These are phyloP conservation scores for Dioscorea zingiberensis DNA, from an alignment of 106 monocot species.

Conservation along the genomic window DNA sequence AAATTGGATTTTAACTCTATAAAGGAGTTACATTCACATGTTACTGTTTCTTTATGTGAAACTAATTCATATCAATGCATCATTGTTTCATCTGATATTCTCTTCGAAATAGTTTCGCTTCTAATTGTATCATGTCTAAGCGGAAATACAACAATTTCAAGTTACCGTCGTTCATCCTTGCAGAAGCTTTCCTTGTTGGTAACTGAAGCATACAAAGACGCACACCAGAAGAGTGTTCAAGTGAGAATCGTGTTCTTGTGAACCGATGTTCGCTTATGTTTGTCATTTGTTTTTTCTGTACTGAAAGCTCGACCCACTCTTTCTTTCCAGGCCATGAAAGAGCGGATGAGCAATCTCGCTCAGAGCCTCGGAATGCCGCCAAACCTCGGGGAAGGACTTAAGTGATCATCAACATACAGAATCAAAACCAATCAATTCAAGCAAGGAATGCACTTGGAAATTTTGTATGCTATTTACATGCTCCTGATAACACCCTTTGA, in stretches of 20 bases:
- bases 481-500: neutral
- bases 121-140: no score
- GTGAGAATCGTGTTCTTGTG: conserved; percentile 15
- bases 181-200: conserved; percentile 93
- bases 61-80: no score
- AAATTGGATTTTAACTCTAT: no score
- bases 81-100: no score
- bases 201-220: conserved; percentile 94
- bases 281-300: neutral
- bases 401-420: conserved; percentile 11
- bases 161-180: neutral
- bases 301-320: neutral
- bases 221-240: conserved; percentile 89
- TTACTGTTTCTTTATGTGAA: no score
- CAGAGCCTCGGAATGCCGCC: conserved; percentile 98
- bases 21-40: no score
- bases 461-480: neutral
- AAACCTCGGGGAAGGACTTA: conserved; percentile 42
- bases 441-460: neutral
- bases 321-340: conserved; percentile 84
- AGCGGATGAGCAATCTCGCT: conserved; percentile 97
- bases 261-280: neutral
- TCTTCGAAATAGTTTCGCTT: no score
- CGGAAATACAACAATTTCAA: no score
- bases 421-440: neutral